These are phyloP conservation scores for Dryas alaskensis DNA, from an alignment of 306 rosid genomes.

Conservation along the genomic window DNA sequence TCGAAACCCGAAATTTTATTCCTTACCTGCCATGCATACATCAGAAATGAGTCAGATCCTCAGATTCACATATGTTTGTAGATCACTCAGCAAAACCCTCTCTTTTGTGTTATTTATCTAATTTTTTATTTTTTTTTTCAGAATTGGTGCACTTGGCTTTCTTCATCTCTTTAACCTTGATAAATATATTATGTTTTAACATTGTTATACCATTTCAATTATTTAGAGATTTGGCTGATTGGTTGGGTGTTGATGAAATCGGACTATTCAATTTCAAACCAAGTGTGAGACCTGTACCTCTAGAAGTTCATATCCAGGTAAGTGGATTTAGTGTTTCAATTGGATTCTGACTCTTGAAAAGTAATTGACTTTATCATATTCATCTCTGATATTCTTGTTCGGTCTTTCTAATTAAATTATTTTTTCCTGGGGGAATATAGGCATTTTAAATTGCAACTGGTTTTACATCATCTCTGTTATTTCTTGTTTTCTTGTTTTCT, in stretches of 20 bases:
- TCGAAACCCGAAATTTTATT: no score
- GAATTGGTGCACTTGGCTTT: background rate
- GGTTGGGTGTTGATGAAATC: constrained; percentile 94
- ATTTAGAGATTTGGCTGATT: constrained; percentile 85
- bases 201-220: constrained; percentile 23
- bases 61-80: background rate
- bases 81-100: background rate
- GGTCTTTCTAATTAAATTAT: background rate
- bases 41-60: background rate
- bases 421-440: background rate
- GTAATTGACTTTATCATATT: background rate
- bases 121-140: background rate
- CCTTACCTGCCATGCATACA: background rate
- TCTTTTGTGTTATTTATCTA: background rate
- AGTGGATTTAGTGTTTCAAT: constrained; percentile 38
- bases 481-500: constrained; percentile 3
- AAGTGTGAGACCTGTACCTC: constrained; percentile 95
- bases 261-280: constrained; percentile 99
- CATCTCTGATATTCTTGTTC: background rate
- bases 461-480: background rate
- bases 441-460: background rate
- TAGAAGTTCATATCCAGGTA: constrained; percentile 98
- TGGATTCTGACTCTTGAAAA: constrained; percentile 4
- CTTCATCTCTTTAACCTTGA: background rate
- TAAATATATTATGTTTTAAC: background rate